Base-by-base conservation (phyloP, 306 rosid species). In the Pterocarpus macrocarpus region DNA sequence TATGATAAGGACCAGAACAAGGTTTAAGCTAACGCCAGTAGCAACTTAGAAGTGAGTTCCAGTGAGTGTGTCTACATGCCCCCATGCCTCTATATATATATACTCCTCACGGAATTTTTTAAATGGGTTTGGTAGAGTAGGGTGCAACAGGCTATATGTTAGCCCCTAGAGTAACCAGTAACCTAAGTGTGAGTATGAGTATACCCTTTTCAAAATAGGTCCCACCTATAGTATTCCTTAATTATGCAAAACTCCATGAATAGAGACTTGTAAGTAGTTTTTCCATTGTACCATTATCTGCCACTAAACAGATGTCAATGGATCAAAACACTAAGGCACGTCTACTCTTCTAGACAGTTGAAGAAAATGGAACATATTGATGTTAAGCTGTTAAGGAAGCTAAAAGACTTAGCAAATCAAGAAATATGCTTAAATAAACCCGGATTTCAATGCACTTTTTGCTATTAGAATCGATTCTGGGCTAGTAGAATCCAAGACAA, bases 71-170 rank as follows among this genome's bases (percentile, higher is more conserved):
- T 69, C 56, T 64, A 28, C 44, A 63, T 63, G 45, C 36, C 11
- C 52, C 34, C 55, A 34, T 59, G 75, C 71, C 76, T 80, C 82
- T 59, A 61, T 84, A 72, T 79, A 69, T 75, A 52, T 52, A 55
- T 67, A 38, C 62, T 66, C 33, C 30, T 63, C 64, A 67, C 12
- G 71, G 89, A 85, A 83, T 90, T 83, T 80, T 72, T n/a, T 80
- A 73, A 53, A 86, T 80, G 76, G 76, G 76, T 66, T 81, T 69
- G 69, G 88, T 81, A 53, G 81, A 64, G 38, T 57, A 67, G 82
- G 82, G 72, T 39, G 71, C 81, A 77, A 61, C 6, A 59, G 71
- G 47, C 86, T 80, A 77, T 74, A 69, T n/a, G n/a, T 68, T 87
- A 81, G 87, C 75, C 49, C 64, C 63, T 45, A 64, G 17, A 69